Evolutionary conservation across 345 rosid genomes (phyloP), one percentile per base, ranked within the genome.

Genomic region (Rhizophora apiculata): DNA sequence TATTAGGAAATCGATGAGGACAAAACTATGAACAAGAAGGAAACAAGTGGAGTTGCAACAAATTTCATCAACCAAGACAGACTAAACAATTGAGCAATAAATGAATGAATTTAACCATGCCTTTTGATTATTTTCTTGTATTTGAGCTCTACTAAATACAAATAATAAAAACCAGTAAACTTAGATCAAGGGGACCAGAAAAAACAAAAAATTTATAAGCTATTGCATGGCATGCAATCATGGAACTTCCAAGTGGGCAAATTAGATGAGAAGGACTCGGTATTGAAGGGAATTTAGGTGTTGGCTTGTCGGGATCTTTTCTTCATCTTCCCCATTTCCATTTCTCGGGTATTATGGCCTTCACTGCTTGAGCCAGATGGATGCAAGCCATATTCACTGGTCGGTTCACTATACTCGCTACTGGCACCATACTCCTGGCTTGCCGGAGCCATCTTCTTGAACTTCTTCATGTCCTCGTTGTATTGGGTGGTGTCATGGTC

Each of bases 361-460:
- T 86, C 94, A 2, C 90, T 82, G 82, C 97, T 93, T 0, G 97
- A 89, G 27, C 96, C 90, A 0, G 95, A 91, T 13, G 93, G 95
- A 68, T 87, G 53, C 59, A 84, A 60, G 1, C 96, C 93, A 21
- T 82, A 88, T 75, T 91, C 97, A 15, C 96, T 87, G 15, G 97
- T 89, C 0, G 82, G 81, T 60, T 70, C 84, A 46, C 93, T 88
- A 52, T 82, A 88, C 48, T 89, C 97, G 6, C 85, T 82, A 63
- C 98, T 89, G 30, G 84, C 90, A 16, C 75, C 89, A 20, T 85
- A 85, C 31, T 91, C 96, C 22, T 87, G 91, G 74, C 86, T 88
- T 68, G 71, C 87, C 53, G 91, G 49, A 13, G 88, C 83, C 83
- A 82, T 85, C 80, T 82, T 89, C 76, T 89, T 76, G 77, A 94